These are phyloP conservation scores for Gossypium bickii DNA, from an alignment of 345 rosid genomes.

Conservation along the genomic window DNA sequence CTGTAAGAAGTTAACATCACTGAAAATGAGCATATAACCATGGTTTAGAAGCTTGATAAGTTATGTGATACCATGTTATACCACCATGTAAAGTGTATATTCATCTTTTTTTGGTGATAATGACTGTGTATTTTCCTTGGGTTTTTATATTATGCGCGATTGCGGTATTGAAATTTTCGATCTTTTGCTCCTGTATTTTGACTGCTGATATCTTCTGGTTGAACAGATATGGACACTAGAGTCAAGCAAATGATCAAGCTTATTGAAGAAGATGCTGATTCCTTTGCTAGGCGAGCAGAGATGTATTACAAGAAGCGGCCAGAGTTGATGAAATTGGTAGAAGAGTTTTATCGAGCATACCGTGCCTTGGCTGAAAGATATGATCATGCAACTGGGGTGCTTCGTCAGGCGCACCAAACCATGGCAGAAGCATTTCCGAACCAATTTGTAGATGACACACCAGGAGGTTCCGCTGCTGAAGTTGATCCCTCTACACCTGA, in stretches of 20 bases:
- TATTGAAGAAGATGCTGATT: constrained; percentile 97
- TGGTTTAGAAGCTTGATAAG: background rate
- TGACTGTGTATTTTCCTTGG: no score
- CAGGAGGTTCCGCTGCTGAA: constrained; percentile 38
- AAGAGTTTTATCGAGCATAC: constrained; percentile 96
- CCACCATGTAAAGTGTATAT: no score
- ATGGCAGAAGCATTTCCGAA: constrained; percentile 96
- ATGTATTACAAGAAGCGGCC: constrained; percentile 98
- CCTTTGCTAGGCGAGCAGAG: constrained; percentile 97
- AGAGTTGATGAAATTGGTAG: constrained; percentile 95
- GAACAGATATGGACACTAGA: constrained; percentile 87
- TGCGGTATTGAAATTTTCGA: background rate
- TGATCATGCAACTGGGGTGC: constrained; percentile 87
- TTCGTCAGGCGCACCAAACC: constrained; percentile 85
- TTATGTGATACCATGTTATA: no score
- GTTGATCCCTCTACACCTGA: constrained; percentile 79
- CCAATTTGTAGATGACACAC: constrained; percentile 72
- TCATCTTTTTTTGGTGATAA: background rate
- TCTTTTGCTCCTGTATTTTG: background rate
- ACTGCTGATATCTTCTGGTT: constrained; percentile 19
- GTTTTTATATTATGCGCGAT: background rate
- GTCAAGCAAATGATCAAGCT: constrained; percentile 97
- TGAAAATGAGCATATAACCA: background rate
- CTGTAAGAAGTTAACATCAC: background rate
- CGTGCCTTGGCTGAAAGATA: constrained; percentile 99